phyloP scores from a whole-genome alignment of 108 stramenopile genomes.

The Fragilaria crotonensis region DNA sequence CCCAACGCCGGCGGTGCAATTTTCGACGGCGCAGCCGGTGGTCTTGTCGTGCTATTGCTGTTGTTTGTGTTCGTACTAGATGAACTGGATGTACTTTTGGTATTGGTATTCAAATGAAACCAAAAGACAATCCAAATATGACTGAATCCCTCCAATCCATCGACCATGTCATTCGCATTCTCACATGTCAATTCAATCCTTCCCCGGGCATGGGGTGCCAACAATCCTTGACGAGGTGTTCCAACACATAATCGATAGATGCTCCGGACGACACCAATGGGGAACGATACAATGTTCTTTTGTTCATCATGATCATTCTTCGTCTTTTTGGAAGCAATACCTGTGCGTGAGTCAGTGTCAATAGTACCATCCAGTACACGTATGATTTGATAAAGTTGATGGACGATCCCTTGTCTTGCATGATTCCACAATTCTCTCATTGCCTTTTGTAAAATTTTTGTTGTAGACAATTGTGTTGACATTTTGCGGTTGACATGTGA shows the following conservation, averaged over 20 bases:
- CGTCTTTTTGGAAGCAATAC: no score
- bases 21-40: constrained; percentile 60
- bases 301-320: no score
- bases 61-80: constrained; percentile 9
- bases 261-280: constrained; percentile 64
- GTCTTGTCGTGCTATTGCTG: constrained; percentile 11
- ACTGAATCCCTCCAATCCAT: constrained; percentile 69
- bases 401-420: no score
- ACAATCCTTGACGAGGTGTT: constrained; percentile 84
- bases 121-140: constrained; percentile 95
- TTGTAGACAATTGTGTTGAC: no score
- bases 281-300: no score
- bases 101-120: constrained; percentile 97
- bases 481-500: no score
- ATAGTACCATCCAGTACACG: no score
- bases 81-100: no score
- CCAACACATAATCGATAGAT: constrained; percentile 84
- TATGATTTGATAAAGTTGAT: no score
- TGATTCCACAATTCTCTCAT: no score
- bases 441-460: no score
- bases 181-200: constrained; percentile 35
- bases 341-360: no score
- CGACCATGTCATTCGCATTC: constrained; percentile 41
- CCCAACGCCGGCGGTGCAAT: constrained; percentile 79
- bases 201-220: constrained; percentile 71